Evolutionary conservation across 2,329 filamentous ascomycete genomes (phyloP).

Genomic region (Cryphonectria nitschkei): DNA sequence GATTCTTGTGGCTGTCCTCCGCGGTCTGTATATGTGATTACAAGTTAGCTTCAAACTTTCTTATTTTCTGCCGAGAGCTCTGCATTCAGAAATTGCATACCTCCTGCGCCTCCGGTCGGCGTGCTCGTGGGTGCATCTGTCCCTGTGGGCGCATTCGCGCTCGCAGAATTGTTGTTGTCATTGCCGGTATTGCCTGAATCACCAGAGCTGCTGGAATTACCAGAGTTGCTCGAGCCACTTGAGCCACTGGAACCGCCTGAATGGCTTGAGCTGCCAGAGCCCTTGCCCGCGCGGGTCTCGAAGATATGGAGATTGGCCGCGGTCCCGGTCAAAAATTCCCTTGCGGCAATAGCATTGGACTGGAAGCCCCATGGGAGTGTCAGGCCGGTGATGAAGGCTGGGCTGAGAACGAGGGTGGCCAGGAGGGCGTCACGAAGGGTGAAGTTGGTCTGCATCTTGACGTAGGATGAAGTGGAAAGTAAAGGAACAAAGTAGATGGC

Average conservation of each 20-base stretch:
- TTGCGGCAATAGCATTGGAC: neutral
- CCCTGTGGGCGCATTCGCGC: neutral
- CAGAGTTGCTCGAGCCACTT: neutral
- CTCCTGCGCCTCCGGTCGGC: neutral
- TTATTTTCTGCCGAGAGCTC: neutral
- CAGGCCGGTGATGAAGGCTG: constrained; percentile 20
- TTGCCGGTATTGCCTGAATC: neutral
- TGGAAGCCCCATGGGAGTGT: constrained; percentile 12
- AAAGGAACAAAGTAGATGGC: neutral
- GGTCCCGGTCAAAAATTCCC: neutral
- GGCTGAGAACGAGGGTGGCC: constrained; percentile 22
- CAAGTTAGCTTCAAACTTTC: neutral
- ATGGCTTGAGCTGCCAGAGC: neutral
- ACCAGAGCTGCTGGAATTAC: neutral
- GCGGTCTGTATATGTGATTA: neutral
- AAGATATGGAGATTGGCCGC: neutral
- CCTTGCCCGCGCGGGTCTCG: constrained; percentile 1
- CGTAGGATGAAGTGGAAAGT: neutral
- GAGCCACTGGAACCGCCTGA: neutral
- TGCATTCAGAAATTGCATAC: neutral
- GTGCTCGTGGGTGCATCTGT: neutral
- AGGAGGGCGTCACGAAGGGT: constrained; percentile 20
- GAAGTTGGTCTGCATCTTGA: constrained; percentile 19
- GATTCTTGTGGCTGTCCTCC: constrained; percentile 3
- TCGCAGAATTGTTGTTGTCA: neutral